These are phyloP conservation scores for Spinacia oleracea DNA, from an alignment of 179 eudicot species.

Conservation along the genomic window DNA sequence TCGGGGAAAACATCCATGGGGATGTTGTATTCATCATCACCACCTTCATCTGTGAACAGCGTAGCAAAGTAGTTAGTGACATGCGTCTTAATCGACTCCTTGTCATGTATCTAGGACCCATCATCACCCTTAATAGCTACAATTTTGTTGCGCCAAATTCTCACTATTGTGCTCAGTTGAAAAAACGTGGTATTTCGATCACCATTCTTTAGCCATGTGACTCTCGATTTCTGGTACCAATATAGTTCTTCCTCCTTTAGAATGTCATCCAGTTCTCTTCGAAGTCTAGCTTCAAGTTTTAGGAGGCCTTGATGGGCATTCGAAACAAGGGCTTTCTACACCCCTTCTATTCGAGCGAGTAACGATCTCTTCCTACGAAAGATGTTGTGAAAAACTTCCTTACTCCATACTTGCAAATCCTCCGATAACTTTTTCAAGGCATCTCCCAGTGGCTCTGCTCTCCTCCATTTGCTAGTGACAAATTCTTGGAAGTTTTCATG, in stretches of 20 bases:
- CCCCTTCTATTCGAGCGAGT: not conserved
- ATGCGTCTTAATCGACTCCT: not conserved
- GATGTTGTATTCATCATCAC: not conserved
- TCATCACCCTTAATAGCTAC: not conserved
- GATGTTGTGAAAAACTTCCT: not conserved
- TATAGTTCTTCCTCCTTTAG: not conserved
- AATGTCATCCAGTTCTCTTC: not conserved
- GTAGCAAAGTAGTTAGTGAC: too few relatives aligned
- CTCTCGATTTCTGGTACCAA: not conserved
- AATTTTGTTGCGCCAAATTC: not conserved
- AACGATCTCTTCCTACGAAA: not conserved
- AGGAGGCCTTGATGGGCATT: not conserved
- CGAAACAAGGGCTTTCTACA: not conserved
- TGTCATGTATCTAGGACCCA: not conserved
- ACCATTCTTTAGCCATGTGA: not conserved
- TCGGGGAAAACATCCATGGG: not conserved
- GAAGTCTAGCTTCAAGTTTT: not conserved
- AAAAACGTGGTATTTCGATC: not conserved
- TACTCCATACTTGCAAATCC: not conserved
- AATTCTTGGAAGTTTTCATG: not conserved
- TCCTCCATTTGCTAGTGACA: not conserved
- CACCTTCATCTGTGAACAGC: not conserved
- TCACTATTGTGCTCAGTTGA: too few relatives aligned
- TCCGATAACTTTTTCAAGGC: not conserved
- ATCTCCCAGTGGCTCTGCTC: not conserved